phyloP scores from a whole-genome alignment of 176 grass and related monocot species.

The Raddia guianensis region DNA sequence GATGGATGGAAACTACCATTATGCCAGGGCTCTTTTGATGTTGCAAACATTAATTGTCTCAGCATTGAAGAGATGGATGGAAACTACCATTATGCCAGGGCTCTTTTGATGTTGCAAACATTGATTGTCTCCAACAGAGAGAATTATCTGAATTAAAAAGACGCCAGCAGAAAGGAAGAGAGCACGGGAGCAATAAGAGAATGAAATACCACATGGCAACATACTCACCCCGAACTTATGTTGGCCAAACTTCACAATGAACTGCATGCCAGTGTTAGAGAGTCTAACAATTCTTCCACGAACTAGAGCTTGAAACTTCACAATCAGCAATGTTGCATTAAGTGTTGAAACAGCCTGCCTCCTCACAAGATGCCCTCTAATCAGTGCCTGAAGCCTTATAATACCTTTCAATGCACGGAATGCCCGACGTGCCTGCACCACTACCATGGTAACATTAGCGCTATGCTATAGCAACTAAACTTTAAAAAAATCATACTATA shows the following conservation, averaged over 20 bases:
- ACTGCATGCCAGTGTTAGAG: slow-evolving; percentile 31
- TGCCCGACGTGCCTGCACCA: slow-evolving; percentile 79
- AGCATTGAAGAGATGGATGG: background rate
- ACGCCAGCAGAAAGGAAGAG: background rate
- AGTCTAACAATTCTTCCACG: slow-evolving; percentile 72
- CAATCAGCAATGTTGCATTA: slow-evolving; percentile 60
- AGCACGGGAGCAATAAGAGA: background rate
- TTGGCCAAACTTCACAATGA: slow-evolving; percentile 43
- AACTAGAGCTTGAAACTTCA: slow-evolving; percentile 80
- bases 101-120: background rate
- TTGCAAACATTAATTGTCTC: background rate
- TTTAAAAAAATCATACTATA: background rate
- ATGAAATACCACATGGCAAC: background rate
- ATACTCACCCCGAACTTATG: slow-evolving; percentile 46
- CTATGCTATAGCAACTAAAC: background rate
- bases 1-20: background rate
- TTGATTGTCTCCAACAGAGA: background rate
- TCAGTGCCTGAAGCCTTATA: slow-evolving; percentile 91
- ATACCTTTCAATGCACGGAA: slow-evolving; percentile 91
- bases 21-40: background rate
- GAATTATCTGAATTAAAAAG: background rate
- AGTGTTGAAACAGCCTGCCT: slow-evolving; percentile 85
- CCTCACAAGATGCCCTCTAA: slow-evolving; percentile 91
- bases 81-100: background rate
- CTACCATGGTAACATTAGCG: slow-evolving; percentile 32